Conservation (phyloP, 2,329 filamentous ascomycete species). For the Curvularia lunata region DNA sequence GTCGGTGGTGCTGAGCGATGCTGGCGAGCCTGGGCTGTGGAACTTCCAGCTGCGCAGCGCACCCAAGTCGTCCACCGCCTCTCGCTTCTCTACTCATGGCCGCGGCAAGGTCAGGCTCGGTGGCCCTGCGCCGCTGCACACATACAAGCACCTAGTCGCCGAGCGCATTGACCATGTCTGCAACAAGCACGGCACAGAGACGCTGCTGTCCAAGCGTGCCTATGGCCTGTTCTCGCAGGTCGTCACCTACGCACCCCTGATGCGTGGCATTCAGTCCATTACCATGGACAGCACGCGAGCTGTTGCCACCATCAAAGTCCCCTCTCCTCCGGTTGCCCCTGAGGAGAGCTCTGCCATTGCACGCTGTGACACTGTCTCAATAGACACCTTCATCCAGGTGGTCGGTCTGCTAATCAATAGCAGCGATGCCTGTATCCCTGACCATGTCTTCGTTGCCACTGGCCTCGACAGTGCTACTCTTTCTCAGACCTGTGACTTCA, state of each 20-base stretch:
- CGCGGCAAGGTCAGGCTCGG: slow-evolving; percentile 1
- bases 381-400: slow-evolving; percentile 7
- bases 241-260: slow-evolving; percentile 5
- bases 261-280: slow-evolving; percentile 6
- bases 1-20: slow-evolving; percentile 2
- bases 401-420: slow-evolving; percentile 4
- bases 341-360: slow-evolving; percentile 6
- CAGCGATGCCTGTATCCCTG: slow-evolving; percentile 4
- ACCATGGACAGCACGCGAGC: slow-evolving; percentile 7
- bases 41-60: slow-evolving; percentile 1
- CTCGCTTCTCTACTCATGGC: neutral
- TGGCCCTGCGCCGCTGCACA: slow-evolving; percentile 1
- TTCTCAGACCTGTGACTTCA: slow-evolving; percentile 2
- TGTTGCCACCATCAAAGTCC: slow-evolving; percentile 4
- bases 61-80: neutral
- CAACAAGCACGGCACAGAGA: neutral
- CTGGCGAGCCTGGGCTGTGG: slow-evolving; percentile 3
- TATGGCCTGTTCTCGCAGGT: slow-evolving; percentile 6
- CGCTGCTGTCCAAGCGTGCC: slow-evolving; percentile 2
- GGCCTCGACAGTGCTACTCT: slow-evolving; percentile 20
- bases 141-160: slow-evolving; percentile 2
- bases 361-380: slow-evolving; percentile 1
- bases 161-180: slow-evolving; percentile 1
- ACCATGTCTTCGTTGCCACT: slow-evolving; percentile 9
- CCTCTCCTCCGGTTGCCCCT: slow-evolving; percentile 1